Evolutionary conservation across 441 rosid species (phyloP).

Genomic region (Omphalea diandra): DNA sequence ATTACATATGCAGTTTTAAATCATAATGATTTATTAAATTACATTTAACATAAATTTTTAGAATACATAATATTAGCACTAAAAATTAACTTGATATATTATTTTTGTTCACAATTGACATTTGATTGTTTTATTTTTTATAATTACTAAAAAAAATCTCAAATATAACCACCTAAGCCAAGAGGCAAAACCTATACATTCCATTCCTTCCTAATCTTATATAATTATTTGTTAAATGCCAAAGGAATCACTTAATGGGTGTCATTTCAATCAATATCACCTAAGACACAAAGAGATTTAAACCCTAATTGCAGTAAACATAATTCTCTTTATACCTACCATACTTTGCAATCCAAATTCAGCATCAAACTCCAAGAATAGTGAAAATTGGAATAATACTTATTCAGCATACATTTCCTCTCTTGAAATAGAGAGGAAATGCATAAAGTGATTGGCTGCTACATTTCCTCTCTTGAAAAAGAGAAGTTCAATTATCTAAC

Average conservation of each 20-base stretch:
- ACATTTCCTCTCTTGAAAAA: constrained; percentile 16
- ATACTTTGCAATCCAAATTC: constrained; percentile 2
- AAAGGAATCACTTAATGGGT: neutral
- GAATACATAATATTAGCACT: too few relatives aligned
- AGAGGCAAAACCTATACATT: neutral
- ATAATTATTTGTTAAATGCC: neutral
- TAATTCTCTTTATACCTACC: constrained; percentile 12
- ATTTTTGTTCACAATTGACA: too few relatives aligned
- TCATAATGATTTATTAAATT: too few relatives aligned
- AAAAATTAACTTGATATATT: too few relatives aligned
- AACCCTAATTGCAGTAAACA: neutral
- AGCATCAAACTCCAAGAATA: neutral
- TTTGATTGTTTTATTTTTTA: too few relatives aligned
- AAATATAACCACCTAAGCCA: too few relatives aligned
- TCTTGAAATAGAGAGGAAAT: too few relatives aligned
- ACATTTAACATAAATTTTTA: too few relatives aligned
- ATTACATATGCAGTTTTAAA: too few relatives aligned
- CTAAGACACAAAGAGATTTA: neutral
- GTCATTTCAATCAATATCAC: constrained; percentile 27
- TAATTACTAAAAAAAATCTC: too few relatives aligned
- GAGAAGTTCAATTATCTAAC: constrained; percentile 21
- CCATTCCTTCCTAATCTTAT: neutral
- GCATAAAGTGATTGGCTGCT: neutral
- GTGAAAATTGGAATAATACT: neutral
- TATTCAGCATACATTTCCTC: too few relatives aligned